Base-by-base conservation (phyloP, 148 eudicot species). In the Mesembryanthemum crystallinum region DNA sequence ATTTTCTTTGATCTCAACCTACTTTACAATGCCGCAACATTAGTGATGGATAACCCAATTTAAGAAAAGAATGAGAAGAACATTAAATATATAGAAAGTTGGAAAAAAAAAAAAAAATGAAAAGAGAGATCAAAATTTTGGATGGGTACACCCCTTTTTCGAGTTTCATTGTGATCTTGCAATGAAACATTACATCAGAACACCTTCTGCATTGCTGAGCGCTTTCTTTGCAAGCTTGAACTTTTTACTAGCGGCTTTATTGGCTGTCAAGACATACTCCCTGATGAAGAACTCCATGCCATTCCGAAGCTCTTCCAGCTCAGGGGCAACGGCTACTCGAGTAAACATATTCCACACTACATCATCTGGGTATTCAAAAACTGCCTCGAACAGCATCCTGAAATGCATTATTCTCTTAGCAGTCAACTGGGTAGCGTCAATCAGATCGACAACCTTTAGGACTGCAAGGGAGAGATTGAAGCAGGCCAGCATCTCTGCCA, bases 161-260 rank as follows among this genome's bases (percentile, higher is more conserved):
- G 18, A 52, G 27, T 33, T 29, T 29, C 18, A 27, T 6, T 42
- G 42, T 21, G 23, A 24, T 9, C 43, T 45, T 17, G 13, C 47
- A 66, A 30, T 37, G 39, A 47, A 60, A 74, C 83, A 2, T 45
- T 83, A 89, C 89, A 89, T 79, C 62, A 94, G 76, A 20, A 85
- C 77, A 64, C 91, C 96, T 77, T 88, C 87, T 35, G 81, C 64
- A 76, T 89, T 90, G 82, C 80, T 86, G 14, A 95, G 90, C n/a
- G 98, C 98, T 82, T 90, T 92, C 85, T 85, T 92, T 4, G 82
- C 96, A 76, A 92, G 81, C 82, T 88, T 92, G 68, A 82, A 87
- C 76, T 88, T 90, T 32, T 72, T 74, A 60, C 78, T 84, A 43
- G 80, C 62, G 13, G 80, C 81, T 64, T 80, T 85, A 69, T 85